Conservation (phyloP, 2,329 filamentous ascomycete genomes). For the Aureobasidium sp. region DNA sequence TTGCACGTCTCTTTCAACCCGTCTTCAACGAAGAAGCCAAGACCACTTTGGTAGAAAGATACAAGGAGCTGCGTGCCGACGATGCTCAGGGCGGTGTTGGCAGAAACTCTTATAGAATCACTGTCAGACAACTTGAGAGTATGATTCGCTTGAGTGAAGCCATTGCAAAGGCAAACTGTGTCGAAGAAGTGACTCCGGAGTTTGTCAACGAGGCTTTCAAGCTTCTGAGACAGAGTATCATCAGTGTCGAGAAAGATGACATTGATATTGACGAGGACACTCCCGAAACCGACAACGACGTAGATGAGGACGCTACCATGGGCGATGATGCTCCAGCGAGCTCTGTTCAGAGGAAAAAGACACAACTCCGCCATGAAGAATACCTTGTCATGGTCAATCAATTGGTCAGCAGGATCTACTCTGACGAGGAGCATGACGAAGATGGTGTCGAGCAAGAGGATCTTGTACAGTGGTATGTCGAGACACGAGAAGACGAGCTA, state of each 20-base stretch:
- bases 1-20: slow-evolving; percentile 88
- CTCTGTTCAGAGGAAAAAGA: slow-evolving; percentile 51
- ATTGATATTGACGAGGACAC: slow-evolving; percentile 74
- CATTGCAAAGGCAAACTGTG: slow-evolving; percentile 97
- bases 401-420: slow-evolving; percentile 73
- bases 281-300: slow-evolving; percentile 39
- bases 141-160: slow-evolving; percentile 94
- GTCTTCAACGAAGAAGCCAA: slow-evolving; percentile 86
- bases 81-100: slow-evolving; percentile 92
- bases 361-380: slow-evolving; percentile 91
- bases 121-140: slow-evolving; percentile 88
- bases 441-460: slow-evolving; percentile 82
- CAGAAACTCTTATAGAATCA: slow-evolving; percentile 94
- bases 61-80: slow-evolving; percentile 89
- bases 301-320: slow-evolving; percentile 35
- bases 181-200: slow-evolving; percentile 73
- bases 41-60: slow-evolving; percentile 76
- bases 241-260: slow-evolving; percentile 95
- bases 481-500: slow-evolving; percentile 80
- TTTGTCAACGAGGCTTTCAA: slow-evolving; percentile 93
- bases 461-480: slow-evolving; percentile 81
- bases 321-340: slow-evolving; percentile 36
- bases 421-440: slow-evolving; percentile 67
- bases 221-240: slow-evolving; percentile 87
- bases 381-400: slow-evolving; percentile 86